These are phyloP conservation scores for Peniophora sp. DNA, from an alignment of 1,284 basidiomycete species.

Conservation along the genomic window DNA sequence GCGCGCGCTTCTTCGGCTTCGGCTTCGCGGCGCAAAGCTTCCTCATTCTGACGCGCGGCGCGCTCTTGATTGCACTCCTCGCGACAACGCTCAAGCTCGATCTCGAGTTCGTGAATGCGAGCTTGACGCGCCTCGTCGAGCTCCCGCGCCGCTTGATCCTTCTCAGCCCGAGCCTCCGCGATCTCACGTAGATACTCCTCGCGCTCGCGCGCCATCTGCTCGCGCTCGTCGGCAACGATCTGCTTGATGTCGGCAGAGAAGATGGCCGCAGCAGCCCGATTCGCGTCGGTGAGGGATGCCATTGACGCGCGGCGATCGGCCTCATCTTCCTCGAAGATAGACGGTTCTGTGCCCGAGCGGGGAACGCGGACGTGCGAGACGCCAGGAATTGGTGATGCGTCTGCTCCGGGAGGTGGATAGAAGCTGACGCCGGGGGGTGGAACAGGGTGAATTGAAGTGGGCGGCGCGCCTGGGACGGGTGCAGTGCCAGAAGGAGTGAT, in stretches of 20 bases:
- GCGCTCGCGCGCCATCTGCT: constrained; percentile 43
- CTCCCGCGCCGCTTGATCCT: constrained; percentile 36
- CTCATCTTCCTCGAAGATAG: neutral
- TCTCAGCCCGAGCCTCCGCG: constrained; percentile 25
- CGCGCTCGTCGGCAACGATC: constrained; percentile 47
- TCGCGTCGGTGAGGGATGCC: constrained; percentile 26
- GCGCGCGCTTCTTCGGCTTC: constrained; percentile 48
- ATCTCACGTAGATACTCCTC: constrained; percentile 17
- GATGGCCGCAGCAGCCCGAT: constrained; percentile 41
- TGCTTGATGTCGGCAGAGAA: constrained; percentile 51
- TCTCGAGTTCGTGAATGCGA: constrained; percentile 51
- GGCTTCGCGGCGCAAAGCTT: constrained; percentile 50
- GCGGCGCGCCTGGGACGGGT: no score
- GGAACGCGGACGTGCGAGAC: neutral
- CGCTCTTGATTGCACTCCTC: constrained; percentile 49
- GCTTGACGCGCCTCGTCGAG: constrained; percentile 44
- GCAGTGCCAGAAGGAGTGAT: no score
- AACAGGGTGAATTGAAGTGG: no score
- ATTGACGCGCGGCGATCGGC: constrained; percentile 20
- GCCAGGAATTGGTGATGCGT: constrained; percentile 4
- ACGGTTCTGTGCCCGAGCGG: neutral
- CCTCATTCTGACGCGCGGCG: constrained; percentile 45
- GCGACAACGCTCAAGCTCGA: constrained; percentile 49
- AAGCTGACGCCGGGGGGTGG: no score
- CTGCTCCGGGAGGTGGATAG: neutral